phyloP scores from a whole-genome alignment of 164 flowering plant genomes.

The Akebia trifoliata region DNA sequence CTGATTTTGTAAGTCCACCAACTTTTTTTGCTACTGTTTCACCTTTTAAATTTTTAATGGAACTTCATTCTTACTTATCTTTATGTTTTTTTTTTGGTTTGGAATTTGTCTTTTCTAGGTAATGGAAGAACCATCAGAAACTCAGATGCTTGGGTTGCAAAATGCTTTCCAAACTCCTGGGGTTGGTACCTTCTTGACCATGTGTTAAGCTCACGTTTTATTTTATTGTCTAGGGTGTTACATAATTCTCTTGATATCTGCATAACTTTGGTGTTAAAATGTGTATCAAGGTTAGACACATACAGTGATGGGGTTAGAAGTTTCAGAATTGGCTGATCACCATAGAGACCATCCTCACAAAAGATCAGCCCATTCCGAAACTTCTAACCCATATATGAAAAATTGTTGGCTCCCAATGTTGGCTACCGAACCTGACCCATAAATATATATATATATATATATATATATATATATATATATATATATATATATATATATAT shows the following conservation, averaged over 20 bases:
- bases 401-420: no score
- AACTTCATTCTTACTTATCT: not conserved
- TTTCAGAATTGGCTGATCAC: no score
- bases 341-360: no score
- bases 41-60: not conserved
- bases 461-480: no score
- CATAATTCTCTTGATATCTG: not conserved
- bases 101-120: constrained; percentile 25
- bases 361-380: no score
- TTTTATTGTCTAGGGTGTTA: not conserved
- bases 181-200: constrained; percentile 30
- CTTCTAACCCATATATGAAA: no score
- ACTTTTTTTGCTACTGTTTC: not conserved
- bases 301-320: no score
- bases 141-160: constrained; percentile 40
- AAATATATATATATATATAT: no score
- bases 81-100: not conserved
- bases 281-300: no score
- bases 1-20: constrained; percentile 51
- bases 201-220: constrained; percentile 2
- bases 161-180: constrained; percentile 68
- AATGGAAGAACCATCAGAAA: constrained; percentile 50
- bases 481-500: no score
- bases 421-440: no score
- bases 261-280: not conserved